Percentiles rank a stretch among this genome's conserved stretches.
Evolutionary conservation across 1,284 basidiomycete genomes (phyloP).

Genomic region (Sanghuangporus baumii): DNA sequence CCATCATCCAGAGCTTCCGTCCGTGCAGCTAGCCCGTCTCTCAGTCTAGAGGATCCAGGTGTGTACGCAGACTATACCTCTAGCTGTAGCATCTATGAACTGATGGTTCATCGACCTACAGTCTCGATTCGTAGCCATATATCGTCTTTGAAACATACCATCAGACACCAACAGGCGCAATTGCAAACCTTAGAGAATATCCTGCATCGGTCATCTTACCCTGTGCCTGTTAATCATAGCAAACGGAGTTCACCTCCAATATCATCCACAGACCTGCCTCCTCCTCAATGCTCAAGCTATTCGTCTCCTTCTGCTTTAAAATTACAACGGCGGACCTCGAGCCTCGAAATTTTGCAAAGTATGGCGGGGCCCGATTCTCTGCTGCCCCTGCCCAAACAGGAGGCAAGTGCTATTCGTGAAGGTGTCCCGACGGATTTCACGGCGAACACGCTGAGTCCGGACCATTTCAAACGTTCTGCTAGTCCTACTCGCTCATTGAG

Average conservation of each 20-base stretch:
- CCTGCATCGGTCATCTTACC: constrained; percentile 57
- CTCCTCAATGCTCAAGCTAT: constrained; percentile 31
- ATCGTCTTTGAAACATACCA: constrained; percentile 69
- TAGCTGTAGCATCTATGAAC: neutral
- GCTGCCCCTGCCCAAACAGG: constrained; percentile 59
- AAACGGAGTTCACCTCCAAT: constrained; percentile 36
- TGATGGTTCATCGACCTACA: constrained; percentile 25
- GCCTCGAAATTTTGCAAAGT: constrained; percentile 63
- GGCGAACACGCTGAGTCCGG: constrained; percentile 32
- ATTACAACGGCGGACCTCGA: constrained; percentile 49
- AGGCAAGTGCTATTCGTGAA: constrained; percentile 48
- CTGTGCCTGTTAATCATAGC: constrained; percentile 34
- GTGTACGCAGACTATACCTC: constrained; percentile 20
- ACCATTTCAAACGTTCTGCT: constrained; percentile 45
- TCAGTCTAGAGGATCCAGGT: constrained; percentile 56
- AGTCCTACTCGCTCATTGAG: constrained; percentile 75
- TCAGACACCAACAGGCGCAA: constrained; percentile 73
- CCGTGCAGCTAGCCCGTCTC: constrained; percentile 42
- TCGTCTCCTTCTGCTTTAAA: constrained; percentile 30
- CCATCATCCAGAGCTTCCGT: constrained; percentile 53
- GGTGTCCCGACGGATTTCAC: constrained; percentile 61
- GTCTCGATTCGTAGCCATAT: constrained; percentile 69
- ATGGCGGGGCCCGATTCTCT: constrained; percentile 70
- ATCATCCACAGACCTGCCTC: constrained; percentile 29
- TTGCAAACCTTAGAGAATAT: constrained; percentile 59